Conservation (phyloP, 805 yeast genomes). For the Yamadazyma philogaea region DNA sequence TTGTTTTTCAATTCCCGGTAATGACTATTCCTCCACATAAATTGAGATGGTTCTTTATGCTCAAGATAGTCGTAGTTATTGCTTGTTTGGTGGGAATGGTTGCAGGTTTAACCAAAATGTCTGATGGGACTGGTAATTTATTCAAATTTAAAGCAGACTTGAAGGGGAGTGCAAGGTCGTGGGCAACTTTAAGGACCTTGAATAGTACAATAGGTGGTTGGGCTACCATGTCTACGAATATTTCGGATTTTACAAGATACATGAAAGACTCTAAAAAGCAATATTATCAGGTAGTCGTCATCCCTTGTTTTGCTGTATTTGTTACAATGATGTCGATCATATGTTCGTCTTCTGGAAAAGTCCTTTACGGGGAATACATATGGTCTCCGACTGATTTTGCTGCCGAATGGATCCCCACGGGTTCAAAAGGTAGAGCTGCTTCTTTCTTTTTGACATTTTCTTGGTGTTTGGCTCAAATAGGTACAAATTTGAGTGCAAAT, state of each 20-base stretch:
- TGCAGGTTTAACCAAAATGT: slow-evolving; percentile 12
- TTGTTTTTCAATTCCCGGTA: slow-evolving; percentile 30
- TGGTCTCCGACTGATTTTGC: slow-evolving; percentile 45
- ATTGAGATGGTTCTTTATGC: slow-evolving; percentile 30
- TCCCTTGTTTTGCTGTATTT: slow-evolving; percentile 11
- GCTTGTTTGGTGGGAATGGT: slow-evolving; percentile 14
- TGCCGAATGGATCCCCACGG: slow-evolving; percentile 25
- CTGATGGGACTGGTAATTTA: slow-evolving; percentile 11
- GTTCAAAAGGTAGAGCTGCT: slow-evolving; percentile 18
- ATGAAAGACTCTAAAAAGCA: slow-evolving; percentile 27
- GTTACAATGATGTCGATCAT: slow-evolving; percentile 24
- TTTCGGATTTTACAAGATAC: slow-evolving; percentile 39
- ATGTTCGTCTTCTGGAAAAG: slow-evolving; percentile 34
- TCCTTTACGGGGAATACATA: slow-evolving; percentile 38
- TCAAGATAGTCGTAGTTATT: slow-evolving; percentile 24
- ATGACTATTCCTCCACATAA: slow-evolving; percentile 30
- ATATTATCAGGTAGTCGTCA: slow-evolving; percentile 21
- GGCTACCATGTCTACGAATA: slow-evolving; percentile 36
- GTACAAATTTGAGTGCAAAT: slow-evolving; percentile 16
- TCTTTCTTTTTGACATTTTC: slow-evolving; percentile 15
- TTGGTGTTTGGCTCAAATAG: slow-evolving; percentile 15
- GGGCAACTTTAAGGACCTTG: slow-evolving; percentile 23
- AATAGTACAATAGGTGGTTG: slow-evolving; percentile 31
- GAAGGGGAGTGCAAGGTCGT: slow-evolving; percentile 21
- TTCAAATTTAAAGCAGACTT: slow-evolving; percentile 9